Conservation (phyloP, 1,284 basidiomycete genomes). For the Ganoderma sinense region DNA sequence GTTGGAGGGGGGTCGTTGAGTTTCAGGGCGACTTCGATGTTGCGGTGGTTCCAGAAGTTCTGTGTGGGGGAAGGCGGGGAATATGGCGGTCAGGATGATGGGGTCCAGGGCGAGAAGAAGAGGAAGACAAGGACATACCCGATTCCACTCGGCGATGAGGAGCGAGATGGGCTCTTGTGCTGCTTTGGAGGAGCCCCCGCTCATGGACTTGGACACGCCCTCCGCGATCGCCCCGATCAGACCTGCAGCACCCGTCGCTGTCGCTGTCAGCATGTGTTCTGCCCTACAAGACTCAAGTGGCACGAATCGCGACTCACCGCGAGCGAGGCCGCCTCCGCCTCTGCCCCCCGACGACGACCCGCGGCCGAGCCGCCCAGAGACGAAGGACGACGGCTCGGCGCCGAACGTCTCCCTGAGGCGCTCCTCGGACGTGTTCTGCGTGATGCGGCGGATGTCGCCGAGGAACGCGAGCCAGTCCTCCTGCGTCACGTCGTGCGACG, state of each 20-base stretch:
- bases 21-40: conserved; percentile 5
- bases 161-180: background rate
- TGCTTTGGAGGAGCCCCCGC: background rate
- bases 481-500: conserved; percentile 45
- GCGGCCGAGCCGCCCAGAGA: background rate
- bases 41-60: conserved; percentile 10
- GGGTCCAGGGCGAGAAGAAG: background rate
- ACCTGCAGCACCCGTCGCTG: background rate
- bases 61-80: background rate
- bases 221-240: background rate
- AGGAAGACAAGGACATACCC: background rate
- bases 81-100: background rate
- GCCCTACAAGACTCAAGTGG: too few relatives aligned
- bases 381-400: background rate
- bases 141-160: conserved; percentile 1
- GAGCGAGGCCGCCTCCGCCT: background rate
- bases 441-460: background rate
- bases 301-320: background rate
- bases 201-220: background rate
- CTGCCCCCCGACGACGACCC: background rate
- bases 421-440: background rate
- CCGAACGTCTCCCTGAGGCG: background rate
- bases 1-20: conserved; percentile 1
- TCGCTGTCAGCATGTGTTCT: background rate
- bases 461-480: conserved; percentile 45